Evolutionary conservation across 108 stramenopile genomes (phyloP), one percentile per base, ranked within the genome.

Genomic region (Cyclotella kingstonii): DNA sequence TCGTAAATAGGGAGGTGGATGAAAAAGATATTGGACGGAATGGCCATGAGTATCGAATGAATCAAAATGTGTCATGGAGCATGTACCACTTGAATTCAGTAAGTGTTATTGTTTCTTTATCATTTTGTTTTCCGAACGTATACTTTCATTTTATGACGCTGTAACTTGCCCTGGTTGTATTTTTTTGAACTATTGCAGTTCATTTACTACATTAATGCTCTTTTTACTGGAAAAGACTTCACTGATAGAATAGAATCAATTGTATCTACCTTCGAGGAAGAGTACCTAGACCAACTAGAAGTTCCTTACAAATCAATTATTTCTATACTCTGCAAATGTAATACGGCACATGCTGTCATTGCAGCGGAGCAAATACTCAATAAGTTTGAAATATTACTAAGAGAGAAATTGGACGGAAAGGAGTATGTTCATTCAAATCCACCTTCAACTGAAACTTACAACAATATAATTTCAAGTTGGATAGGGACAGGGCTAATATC

Each of bases 401-500:
- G n/a, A n/a, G n/a, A n/a, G n/a, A n/a, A n/a, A n/a, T n/a, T n/a
- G n/a, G n/a, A n/a, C n/a, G n/a, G n/a, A n/a, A n/a, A n/a, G 17
- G 43, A 39, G 25, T 55, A 41, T 26, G 26, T 23, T 44, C 52
- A 66, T 41, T 39, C 59, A 43, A 51, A 74, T 31, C 53, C 41
- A 17, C 60, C 75, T 27, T 65, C 68, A 10, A 53, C 61, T 18
- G 62, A 64, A 33, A 76, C 75, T 4, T 76, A 76, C 63, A 76
- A 76, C 41, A 31, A 36, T 23, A 31, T 76, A 12, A 60, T 76
- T 18, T 49, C 68, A 0, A 27, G 49, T 42, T 70, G 68, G 75
- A 28, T 33, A 9, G 52, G 57, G 27, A 42, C 59, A 36, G 51
- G 49, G 23, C 45, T 5, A 19, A 21, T 6, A 25, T 46, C 19